Evolutionary conservation across 192 early-diverging fungal genomes (phyloP).

Genomic region (Thamnidium elegans): DNA sequence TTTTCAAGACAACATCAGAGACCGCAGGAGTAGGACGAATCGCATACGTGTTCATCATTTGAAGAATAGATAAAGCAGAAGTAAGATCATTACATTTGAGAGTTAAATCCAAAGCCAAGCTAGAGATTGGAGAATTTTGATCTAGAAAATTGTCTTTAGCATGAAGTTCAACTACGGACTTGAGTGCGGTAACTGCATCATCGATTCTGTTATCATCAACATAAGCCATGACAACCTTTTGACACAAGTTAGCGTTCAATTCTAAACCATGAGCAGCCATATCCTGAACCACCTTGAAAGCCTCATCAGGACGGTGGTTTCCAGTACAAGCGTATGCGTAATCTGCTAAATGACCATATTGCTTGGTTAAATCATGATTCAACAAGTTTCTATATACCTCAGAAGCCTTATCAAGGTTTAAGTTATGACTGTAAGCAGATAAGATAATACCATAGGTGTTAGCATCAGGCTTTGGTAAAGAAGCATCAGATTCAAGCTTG

Average conservation of each 20-base stretch:
- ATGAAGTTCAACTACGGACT: not conserved
- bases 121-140: not conserved
- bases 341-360: constrained; percentile 32
- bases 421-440: constrained; percentile 12
- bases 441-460: constrained; percentile 30
- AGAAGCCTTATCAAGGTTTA: constrained; percentile 13
- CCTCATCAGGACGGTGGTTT: not conserved
- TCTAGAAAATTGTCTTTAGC: constrained; percentile 1
- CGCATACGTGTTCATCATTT: constrained; percentile 9
- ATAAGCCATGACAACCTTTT: constrained; percentile 14
- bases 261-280: constrained; percentile 24
- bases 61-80: constrained; percentile 12
- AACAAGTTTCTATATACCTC: constrained; percentile 15
- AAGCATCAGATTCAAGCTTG: constrained; percentile 8
- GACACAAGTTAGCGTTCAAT: constrained; percentile 21
- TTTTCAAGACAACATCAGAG: not conserved
- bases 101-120: constrained; percentile 3
- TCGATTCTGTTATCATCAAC: not conserved
- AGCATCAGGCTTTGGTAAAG: constrained; percentile 30
- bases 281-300: constrained; percentile 7
- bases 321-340: constrained; percentile 26
- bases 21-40: not conserved
- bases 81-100: not conserved
- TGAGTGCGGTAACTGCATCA: not conserved
- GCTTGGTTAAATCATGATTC: constrained; percentile 19